Conservation (phyloP, 345 rosid genomes). For the Populus alba region DNA sequence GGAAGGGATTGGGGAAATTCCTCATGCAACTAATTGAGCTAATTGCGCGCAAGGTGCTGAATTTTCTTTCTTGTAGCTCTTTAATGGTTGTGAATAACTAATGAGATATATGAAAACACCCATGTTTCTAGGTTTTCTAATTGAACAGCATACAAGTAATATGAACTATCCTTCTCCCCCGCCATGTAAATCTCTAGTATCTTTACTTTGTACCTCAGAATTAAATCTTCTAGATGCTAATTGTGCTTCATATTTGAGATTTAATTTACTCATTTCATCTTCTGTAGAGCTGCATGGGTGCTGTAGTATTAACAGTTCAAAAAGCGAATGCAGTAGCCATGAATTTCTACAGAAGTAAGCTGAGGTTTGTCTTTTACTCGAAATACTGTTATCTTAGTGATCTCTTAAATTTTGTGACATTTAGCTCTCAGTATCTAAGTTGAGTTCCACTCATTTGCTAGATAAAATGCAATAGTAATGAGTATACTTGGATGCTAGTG, state of each 20-base stretch:
- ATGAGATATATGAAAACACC: not conserved
- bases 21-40: slow-evolving; percentile 82
- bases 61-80: not conserved
- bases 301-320: slow-evolving; percentile 79
- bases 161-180: not conserved
- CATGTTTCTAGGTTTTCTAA: not conserved
- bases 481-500: not conserved
- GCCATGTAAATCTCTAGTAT: not conserved
- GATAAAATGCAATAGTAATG: not conserved
- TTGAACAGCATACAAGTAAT: not conserved
- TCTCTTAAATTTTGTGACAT: not conserved
- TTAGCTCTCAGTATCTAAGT: not conserved
- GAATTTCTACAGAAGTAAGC: slow-evolving; percentile 72
- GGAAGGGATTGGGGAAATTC: slow-evolving; percentile 77
- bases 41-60: slow-evolving; percentile 69
- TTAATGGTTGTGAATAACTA: not conserved
- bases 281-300: slow-evolving; percentile 63
- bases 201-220: not conserved
- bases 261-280: slow-evolving; percentile 14
- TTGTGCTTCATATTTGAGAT: not conserved
- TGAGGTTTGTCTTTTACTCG: slow-evolving; percentile 50
- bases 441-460: not conserved
- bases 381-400: not conserved
- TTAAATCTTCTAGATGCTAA: not conserved
- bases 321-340: slow-evolving; percentile 70